These are phyloP conservation scores for Solanum infundibuliforme DNA, from an alignment of 257 asterid species.

Conservation along the genomic window DNA sequence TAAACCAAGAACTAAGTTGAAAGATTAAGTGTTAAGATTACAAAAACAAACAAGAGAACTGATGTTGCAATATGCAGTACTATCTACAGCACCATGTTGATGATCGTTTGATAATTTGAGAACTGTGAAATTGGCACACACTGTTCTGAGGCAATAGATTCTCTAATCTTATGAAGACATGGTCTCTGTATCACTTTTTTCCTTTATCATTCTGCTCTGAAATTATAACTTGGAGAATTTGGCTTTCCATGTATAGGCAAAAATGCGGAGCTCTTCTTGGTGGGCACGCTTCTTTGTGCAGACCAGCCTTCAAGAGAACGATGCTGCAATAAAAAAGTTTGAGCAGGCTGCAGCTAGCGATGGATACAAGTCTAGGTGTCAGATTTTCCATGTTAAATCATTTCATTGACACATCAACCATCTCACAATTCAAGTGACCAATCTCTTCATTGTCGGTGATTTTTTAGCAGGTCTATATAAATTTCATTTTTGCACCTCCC, in stretches of 20 bases:
- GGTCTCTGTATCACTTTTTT: background rate
- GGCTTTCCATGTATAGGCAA: constrained; percentile 38
- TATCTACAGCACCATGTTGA: background rate
- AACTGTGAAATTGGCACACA: background rate
- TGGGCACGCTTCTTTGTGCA: constrained; percentile 76
- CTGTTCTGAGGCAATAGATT: background rate
- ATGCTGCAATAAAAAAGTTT: constrained; percentile 59
- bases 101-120: background rate
- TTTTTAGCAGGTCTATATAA: background rate
- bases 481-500: background rate
- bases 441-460: background rate
- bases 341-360: constrained; percentile 54
- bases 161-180: background rate
- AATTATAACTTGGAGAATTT: background rate
- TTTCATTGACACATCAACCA: constrained; percentile 28
- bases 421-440: background rate
- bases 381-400: constrained; percentile 83
- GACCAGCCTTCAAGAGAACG: constrained; percentile 75
- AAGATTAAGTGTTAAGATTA: background rate
- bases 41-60: background rate
- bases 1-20: background rate
- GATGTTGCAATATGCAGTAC: background rate
- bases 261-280: constrained; percentile 76
- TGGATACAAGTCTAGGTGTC: constrained; percentile 53
- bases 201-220: background rate